phyloP scores from a whole-genome alignment of 2,329 filamentous ascomycete genomes.

The Penicillium sclerotigenum region DNA sequence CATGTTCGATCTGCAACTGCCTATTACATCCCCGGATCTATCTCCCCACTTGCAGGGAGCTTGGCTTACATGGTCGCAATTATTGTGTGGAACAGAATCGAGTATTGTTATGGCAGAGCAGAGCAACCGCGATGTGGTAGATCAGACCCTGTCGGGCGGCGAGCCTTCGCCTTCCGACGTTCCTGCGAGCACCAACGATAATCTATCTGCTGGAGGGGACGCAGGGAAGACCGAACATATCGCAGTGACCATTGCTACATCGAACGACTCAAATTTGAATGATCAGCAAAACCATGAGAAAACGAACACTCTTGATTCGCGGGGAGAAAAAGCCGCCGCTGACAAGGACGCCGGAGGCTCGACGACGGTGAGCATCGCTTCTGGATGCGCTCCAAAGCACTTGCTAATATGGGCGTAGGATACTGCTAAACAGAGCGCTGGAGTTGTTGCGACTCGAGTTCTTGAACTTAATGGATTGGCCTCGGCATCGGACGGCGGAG shows the following conservation, averaged over 20 bases:
- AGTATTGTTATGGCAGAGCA: conserved; percentile 70
- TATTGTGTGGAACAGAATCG: conserved; percentile 42
- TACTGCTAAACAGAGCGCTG: conserved; percentile 29
- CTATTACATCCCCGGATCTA: conserved; percentile 10
- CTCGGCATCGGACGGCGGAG: conserved; percentile 37
- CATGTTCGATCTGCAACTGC: conserved; percentile 19
- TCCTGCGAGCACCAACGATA: conserved; percentile 59
- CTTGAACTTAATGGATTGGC: conserved; percentile 41
- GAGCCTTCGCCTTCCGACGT: conserved; percentile 62
- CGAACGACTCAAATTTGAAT: conserved; percentile 27
- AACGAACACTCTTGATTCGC: conserved; percentile 16
- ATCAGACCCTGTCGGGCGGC: conserved; percentile 66
- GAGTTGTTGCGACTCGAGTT: conserved; percentile 35
- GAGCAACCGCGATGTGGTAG: conserved; percentile 68
- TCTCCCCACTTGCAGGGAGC: conserved; percentile 20
- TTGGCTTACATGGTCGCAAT: conserved; percentile 36
- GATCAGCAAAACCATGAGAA: conserved; percentile 25
- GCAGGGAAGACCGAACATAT: conserved; percentile 43
- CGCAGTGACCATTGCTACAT: conserved; percentile 33
- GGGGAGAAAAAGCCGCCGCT: conserved; percentile 20
- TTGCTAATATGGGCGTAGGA: conserved; percentile 28
- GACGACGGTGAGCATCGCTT: conserved; percentile 31
- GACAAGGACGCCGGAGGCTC: conserved; percentile 26
- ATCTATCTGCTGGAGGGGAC: conserved; percentile 51
- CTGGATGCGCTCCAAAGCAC: conserved; percentile 6